Evolutionary conservation across 2,329 filamentous ascomycete species (phyloP), one percentile per base, ranked within the genome.

Genomic region (Botrytis squamosa): DNA sequence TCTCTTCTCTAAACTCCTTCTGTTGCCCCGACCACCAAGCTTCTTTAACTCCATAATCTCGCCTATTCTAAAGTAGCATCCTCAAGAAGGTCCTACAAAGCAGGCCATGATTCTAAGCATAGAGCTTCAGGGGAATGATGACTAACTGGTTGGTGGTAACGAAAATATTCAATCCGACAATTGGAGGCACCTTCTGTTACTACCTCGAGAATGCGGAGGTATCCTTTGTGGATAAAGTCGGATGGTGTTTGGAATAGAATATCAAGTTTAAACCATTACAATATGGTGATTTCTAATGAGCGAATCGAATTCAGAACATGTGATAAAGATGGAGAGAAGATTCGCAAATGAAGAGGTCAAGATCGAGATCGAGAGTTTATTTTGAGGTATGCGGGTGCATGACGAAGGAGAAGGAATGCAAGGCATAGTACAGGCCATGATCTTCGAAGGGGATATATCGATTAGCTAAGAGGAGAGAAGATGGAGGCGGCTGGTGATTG

Each of bases 151-250:
- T 52, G 49, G 10, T 14, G 12, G 25, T 16, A n/a, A 52, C 25
- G 25, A 52, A 16, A 3, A 14, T 29, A 5, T 29, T 16, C n/a
- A 55, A 55, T n/a, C 6, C 52, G 18, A 18, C 52, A 18, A 18
- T n/a, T 29, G 52, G 52, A 29, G 52, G n/a, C n/a, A 18, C 14
- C 14, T 55, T 18, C 63, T 46, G 20, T 18, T 14, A 66, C 10
- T n/a, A 80, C 70, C 57, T 79, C 76, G 22, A 81, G n/a, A 4
- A 71, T 44, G 62, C 79, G 76, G 29, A 81, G 68, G 18, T 66
- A 74, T 6, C 80, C 80, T 67, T 78, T 76, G 22, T 80, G 71
- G 14, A 81, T 77, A 71, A 76, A 79, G 52, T 38, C 78, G 77
- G 46, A 78, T 75, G 3, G 80, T 22, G 4, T 74, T 49, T 1